Evolutionary conservation across 2,329 filamentous ascomycete species (phyloP).

Genomic region (Paraphaeosphaeria minitans): DNA sequence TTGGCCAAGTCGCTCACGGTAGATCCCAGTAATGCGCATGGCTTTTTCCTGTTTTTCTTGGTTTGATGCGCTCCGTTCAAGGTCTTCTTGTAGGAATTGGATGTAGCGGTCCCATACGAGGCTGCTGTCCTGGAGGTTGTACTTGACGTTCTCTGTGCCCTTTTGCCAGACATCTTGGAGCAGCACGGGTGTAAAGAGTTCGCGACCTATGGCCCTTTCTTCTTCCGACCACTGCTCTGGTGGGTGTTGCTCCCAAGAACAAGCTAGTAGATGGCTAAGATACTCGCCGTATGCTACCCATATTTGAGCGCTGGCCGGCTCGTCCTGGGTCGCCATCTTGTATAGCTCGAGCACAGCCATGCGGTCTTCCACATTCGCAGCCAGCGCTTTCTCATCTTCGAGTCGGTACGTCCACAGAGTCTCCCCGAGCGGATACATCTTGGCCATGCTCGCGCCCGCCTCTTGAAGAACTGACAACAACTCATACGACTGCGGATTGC

Average conservation of each 20-base stretch:
- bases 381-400: constrained; percentile 70
- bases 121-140: constrained; percentile 77
- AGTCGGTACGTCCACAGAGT: constrained; percentile 78
- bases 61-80: constrained; percentile 59
- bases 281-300: constrained; percentile 79
- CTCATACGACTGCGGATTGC: constrained; percentile 50
- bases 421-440: constrained; percentile 73
- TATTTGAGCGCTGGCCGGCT: constrained; percentile 73
- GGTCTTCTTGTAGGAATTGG: constrained; percentile 70
- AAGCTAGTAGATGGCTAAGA: constrained; percentile 72
- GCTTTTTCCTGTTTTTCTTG: constrained; percentile 62
- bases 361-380: constrained; percentile 66
- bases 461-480: constrained; percentile 53
- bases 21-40: constrained; percentile 65
- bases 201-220: constrained; percentile 70
- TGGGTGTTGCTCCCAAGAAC: constrained; percentile 61
- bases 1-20: constrained; percentile 70
- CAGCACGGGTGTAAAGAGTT: constrained; percentile 71
- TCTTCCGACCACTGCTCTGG: constrained; percentile 62
- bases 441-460: constrained; percentile 63
- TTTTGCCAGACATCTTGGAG: constrained; percentile 73
- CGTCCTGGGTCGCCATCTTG: constrained; percentile 70
- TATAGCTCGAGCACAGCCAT: constrained; percentile 74
- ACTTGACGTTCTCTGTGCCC: constrained; percentile 72
- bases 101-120: constrained; percentile 80